These are phyloP conservation scores for Verticillium nonalfalfae DNA, from an alignment of 2,329 filamentous ascomycete genomes.

Conservation along the genomic window DNA sequence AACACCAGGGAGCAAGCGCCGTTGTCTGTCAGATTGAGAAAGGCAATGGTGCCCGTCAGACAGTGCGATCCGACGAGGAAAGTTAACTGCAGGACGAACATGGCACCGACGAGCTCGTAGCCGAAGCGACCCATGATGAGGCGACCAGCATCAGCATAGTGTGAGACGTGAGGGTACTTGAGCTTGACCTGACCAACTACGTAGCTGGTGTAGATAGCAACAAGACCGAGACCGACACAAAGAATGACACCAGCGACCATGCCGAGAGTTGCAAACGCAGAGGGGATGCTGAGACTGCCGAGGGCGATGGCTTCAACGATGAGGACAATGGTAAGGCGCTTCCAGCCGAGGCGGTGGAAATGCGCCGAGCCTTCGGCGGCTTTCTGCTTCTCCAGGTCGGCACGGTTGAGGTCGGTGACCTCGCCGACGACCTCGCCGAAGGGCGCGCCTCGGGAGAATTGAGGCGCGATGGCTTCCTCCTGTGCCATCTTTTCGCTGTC, in stretches of 20 bases:
- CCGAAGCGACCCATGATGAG: constrained; percentile 55
- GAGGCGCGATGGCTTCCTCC: constrained; percentile 8
- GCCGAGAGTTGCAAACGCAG: constrained; percentile 45
- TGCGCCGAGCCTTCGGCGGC: constrained; percentile 36
- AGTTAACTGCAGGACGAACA: constrained; percentile 57
- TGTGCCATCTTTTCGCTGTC: background rate
- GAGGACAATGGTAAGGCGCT: constrained; percentile 47
- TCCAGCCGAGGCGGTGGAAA: constrained; percentile 50
- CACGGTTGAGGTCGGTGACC: constrained; percentile 18
- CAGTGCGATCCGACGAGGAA: constrained; percentile 69
- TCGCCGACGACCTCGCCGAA: constrained; percentile 19
- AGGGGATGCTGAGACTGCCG: constrained; percentile 43
- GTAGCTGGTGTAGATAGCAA: constrained; percentile 33
- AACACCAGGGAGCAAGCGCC: constrained; percentile 39
- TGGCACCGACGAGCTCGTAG: constrained; percentile 55
- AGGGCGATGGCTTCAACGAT: constrained; percentile 53
- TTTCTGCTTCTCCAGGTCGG: constrained; percentile 40
- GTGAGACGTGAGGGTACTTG: constrained; percentile 49
- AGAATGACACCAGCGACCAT: constrained; percentile 38
- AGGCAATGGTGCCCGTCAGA: constrained; percentile 62
- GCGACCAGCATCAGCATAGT: constrained; percentile 62
- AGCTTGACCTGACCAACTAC: constrained; percentile 39
- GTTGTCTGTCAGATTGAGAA: constrained; percentile 57
- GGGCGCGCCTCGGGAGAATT: constrained; percentile 10
- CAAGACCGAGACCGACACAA: constrained; percentile 24